A percentile compares a stretch with the other conserved stretches of the same genome.
Conservation (phyloP, 192 early-diverging fungal genomes). For the Rhizophagus sp. region DNA sequence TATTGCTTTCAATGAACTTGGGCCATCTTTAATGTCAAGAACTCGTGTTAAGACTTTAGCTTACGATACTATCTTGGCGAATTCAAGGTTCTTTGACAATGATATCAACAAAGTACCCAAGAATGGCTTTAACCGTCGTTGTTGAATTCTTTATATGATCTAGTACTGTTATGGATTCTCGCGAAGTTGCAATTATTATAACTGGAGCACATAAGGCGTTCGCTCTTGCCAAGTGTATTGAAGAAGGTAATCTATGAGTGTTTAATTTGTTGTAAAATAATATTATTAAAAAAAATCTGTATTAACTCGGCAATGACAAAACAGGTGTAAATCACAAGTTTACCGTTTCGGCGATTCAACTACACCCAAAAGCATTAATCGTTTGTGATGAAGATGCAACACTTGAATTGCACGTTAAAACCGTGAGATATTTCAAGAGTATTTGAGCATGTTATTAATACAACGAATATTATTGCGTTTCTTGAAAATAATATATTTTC, state of each 20-base stretch:
- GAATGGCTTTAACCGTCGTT: conserved; percentile 85
- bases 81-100: conserved; percentile 85
- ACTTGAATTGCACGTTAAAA: conserved; percentile 86
- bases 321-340: conserved; percentile 89
- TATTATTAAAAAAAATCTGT: neutral
- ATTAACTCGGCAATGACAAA: neutral
- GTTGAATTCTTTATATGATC: conserved; percentile 45
- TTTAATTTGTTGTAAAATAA: neutral
- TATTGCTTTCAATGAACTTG: conserved; percentile 91
- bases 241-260: conserved; percentile 47
- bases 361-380: conserved; percentile 77
- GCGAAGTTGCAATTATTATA: conserved; percentile 83
- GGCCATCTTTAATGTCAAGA: conserved; percentile 76
- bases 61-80: conserved; percentile 87
- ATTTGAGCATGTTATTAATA: conserved; percentile 83
- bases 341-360: conserved; percentile 84
- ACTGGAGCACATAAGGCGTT: conserved; percentile 85
- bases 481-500: no score
- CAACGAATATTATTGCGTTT: no score
- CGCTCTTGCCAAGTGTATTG: conserved; percentile 83
- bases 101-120: conserved; percentile 83
- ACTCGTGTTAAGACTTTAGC: conserved; percentile 87
- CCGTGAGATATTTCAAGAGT: conserved; percentile 85
- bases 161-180: conserved; percentile 85
- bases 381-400: conserved; percentile 89